phyloP scores from a whole-genome alignment of 768 basidiomycete species.

The Pisolithus tinctorius region DNA sequence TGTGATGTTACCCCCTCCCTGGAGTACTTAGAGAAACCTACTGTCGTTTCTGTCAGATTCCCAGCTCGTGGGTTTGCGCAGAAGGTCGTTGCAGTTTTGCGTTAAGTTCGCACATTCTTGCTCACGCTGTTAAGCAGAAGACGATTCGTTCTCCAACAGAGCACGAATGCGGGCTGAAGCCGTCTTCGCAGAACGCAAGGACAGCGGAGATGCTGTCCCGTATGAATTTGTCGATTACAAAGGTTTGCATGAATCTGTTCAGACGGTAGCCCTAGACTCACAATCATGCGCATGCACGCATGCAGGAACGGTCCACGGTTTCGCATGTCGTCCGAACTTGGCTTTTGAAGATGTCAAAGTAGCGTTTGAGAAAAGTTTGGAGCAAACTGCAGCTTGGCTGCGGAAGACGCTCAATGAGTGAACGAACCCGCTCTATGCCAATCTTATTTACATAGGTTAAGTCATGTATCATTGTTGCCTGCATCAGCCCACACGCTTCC shows the following conservation, averaged over 20 bases:
- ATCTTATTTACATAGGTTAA: too few species aligned
- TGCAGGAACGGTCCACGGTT: slow-evolving; percentile 42
- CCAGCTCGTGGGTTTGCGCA: slow-evolving; percentile 30
- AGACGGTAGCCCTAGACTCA: background rate
- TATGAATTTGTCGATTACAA: slow-evolving; percentile 33
- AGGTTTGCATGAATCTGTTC: slow-evolving; percentile 13
- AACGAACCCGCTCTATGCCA: background rate
- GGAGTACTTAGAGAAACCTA: background rate
- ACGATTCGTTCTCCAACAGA: slow-evolving; percentile 19
- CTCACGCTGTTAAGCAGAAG: slow-evolving; percentile 22
- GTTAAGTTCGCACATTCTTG: background rate
- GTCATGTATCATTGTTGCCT: too few species aligned
- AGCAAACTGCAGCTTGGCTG: slow-evolving; percentile 38
- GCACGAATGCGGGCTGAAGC: slow-evolving; percentile 24
- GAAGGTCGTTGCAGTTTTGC: slow-evolving; percentile 22
- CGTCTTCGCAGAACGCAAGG: slow-evolving; percentile 24
- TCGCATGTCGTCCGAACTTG: slow-evolving; percentile 41
- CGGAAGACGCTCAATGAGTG: slow-evolving; percentile 26
- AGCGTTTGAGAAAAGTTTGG: slow-evolving; percentile 37
- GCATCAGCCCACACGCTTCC: too few species aligned
- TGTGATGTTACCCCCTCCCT: background rate
- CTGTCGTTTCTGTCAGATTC: slow-evolving; percentile 11
- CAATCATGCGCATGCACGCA: background rate
- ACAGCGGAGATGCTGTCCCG: slow-evolving; percentile 21
- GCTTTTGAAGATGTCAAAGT: slow-evolving; percentile 35